Evolutionary conservation across 768 basidiomycete genomes (phyloP).

Genomic region (Phylloporus sp.): DNA sequence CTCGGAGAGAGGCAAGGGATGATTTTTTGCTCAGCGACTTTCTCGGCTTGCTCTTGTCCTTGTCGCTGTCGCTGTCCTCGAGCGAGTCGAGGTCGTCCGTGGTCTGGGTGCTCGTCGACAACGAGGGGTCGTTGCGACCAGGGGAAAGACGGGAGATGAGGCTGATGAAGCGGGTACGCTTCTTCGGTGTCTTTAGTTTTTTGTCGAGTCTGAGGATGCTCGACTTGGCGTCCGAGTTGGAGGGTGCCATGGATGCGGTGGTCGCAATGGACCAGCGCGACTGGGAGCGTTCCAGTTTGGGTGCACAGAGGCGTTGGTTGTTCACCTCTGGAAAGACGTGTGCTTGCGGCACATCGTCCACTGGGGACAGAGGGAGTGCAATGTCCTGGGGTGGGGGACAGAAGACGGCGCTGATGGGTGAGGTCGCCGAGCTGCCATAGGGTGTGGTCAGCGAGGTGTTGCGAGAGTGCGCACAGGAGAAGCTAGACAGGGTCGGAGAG

Average conservation of each 20-base stretch:
- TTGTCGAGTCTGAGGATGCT: slow-evolving; percentile 12
- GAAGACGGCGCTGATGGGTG: slow-evolving; percentile 20
- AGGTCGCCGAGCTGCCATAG: slow-evolving; percentile 18
- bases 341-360: slow-evolving; percentile 3
- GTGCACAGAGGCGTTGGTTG: slow-evolving; percentile 2
- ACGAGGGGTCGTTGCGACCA: slow-evolving; percentile 20
- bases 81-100: not conserved
- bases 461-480: slow-evolving; percentile 25
- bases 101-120: slow-evolving; percentile 1
- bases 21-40: slow-evolving; percentile 29
- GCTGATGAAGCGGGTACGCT: slow-evolving; percentile 31
- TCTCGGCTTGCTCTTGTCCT: slow-evolving; percentile 7
- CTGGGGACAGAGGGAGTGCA: slow-evolving; percentile 24
- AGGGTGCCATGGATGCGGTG: slow-evolving; percentile 26
- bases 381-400: slow-evolving; percentile 20
- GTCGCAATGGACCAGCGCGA: slow-evolving; percentile 31
- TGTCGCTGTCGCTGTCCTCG: slow-evolving; percentile 22
- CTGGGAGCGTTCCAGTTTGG: slow-evolving; percentile 10
- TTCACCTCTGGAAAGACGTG: not conserved
- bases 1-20: slow-evolving; percentile 28
- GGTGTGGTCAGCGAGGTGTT: slow-evolving; percentile 26
- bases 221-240: slow-evolving; percentile 9
- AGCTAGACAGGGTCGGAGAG: slow-evolving; percentile 27
- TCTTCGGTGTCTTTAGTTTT: slow-evolving; percentile 23
- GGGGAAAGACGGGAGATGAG: slow-evolving; percentile 32